Percentiles rank a stretch among this genome's conserved stretches.
Conservation (phyloP, 768 basidiomycete species). For the Suillus discolor region DNA sequence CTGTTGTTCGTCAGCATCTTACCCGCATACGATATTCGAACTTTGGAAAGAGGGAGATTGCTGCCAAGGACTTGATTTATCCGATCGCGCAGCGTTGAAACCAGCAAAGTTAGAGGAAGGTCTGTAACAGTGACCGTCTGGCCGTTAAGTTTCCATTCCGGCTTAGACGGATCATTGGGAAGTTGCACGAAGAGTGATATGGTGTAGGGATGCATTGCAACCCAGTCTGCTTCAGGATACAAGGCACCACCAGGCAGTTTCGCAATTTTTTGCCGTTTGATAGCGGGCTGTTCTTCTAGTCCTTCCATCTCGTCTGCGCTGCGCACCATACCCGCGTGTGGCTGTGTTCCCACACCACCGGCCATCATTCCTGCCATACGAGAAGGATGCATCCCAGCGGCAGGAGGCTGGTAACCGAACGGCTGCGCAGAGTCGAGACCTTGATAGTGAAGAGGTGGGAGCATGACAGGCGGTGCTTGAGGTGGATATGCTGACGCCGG, state of each 20-base stretch:
- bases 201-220: conserved; percentile 87
- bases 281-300: conserved; percentile 68
- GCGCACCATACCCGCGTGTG: conserved; percentile 73
- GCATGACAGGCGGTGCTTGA: conserved; percentile 72
- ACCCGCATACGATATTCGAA: conserved; percentile 75
- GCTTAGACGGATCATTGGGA: conserved; percentile 78
- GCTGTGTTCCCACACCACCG: conserved; percentile 41
- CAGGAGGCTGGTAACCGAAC: conserved; percentile 76
- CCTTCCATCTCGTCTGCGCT: conserved; percentile 84
- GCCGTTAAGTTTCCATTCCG: conserved; percentile 94
- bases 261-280: conserved; percentile 86
- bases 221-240: conserved; percentile 91
- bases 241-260: conserved; percentile 83
- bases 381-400: conserved; percentile 69
- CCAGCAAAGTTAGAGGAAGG: conserved; percentile 79
- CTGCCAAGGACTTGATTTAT: conserved; percentile 80
- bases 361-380: conserved; percentile 63
- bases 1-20: conserved; percentile 89
- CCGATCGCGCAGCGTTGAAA: conserved; percentile 89
- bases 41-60: conserved; percentile 75
- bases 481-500: conserved; percentile 72
- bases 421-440: conserved; percentile 75
- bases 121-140: conserved; percentile 76
- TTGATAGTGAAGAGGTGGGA: conserved; percentile 84
- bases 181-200: conserved; percentile 86